These are phyloP conservation scores for Fusarium tricinctum DNA, from an alignment of 2,329 filamentous ascomycete genomes.

Conservation along the genomic window DNA sequence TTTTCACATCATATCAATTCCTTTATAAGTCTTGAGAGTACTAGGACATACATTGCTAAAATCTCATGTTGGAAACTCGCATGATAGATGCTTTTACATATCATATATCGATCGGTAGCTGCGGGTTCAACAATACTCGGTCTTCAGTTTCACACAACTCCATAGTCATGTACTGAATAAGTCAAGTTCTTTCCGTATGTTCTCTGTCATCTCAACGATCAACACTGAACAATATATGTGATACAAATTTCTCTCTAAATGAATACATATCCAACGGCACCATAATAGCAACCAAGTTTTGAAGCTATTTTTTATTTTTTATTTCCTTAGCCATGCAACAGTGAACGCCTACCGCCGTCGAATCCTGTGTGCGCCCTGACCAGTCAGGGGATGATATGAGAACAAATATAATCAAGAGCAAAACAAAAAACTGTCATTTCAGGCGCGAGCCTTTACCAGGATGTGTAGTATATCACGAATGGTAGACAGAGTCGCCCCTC, in stretches of 20 bases:
- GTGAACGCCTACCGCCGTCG: conserved; percentile 35
- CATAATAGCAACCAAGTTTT: conserved; percentile 13
- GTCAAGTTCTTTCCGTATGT: no score
- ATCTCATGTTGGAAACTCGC: no score
- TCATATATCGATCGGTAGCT: no score
- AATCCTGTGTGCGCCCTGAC: conserved; percentile 30
- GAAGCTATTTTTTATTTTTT: conserved; percentile 21
- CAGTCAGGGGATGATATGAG: conserved; percentile 19
- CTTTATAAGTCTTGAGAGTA: no score
- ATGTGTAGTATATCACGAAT: conserved; percentile 17
- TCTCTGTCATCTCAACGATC: not conserved
- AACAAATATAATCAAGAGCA: conserved; percentile 25
- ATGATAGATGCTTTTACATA: no score
- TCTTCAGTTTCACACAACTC: no score
- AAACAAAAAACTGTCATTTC: conserved; percentile 38
- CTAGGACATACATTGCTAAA: no score
- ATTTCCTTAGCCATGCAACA: conserved; percentile 18
- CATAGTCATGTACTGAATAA: no score
- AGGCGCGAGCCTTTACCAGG: conserved; percentile 4
- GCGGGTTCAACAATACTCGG: no score
- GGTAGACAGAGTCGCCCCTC: conserved; percentile 51
- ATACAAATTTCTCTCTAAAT: not conserved
- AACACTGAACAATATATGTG: not conserved
- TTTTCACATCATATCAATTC: no score
- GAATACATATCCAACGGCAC: conserved; percentile 14